Evolutionary conservation across 2,329 filamentous ascomycete genomes (phyloP), one percentile per base, ranked within the genome.

Genomic region (Massarina eburnea): DNA sequence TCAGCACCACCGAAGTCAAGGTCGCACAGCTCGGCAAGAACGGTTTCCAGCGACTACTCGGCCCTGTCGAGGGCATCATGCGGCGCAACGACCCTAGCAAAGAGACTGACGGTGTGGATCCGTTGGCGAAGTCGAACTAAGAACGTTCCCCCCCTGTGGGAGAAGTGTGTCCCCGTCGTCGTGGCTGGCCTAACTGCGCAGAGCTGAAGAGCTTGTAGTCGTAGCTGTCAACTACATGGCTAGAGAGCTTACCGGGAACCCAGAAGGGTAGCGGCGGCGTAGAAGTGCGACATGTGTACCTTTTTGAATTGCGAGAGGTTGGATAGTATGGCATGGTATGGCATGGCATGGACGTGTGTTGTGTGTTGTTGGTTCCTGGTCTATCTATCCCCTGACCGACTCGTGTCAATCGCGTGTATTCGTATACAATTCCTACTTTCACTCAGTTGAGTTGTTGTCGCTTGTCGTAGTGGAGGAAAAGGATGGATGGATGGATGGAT

Each of bases 11-110:
- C 6, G 89, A 96, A 52, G 88, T 95, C 67, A 97, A 96, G 76
- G 89, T 97, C 40, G 94, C 92, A 4, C 90, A 86, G 39, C 77
- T 99, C 38, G 91, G 91, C 57, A 95, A 96, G 73, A 89, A 90
- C 60, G 94, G 92, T 5, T 99, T 99, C 74, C 92, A 96, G 76
- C 81, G 94, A 58, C 76, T 99, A 61, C 77, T 99, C 26, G 94
- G 94, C 2, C 91, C 92, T 1, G 91, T 97, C 21, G 91, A 96
- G 72, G 86, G 90, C 50, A 95, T 97, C 67, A 90, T 99, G 89
- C 81, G 94, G 71, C 82, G 94, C 64, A 89, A 81, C 50, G 79
- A 81, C 56, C 79, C 78, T 34, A 75, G 72, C 62, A 76, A 76
- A 57, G 55, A 59, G 15, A 48, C 48, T 8, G 61, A 87, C 66